These are phyloP conservation scores for Clavispora asparagi DNA, from an alignment of 805 yeast genomes.

Conservation along the genomic window DNA sequence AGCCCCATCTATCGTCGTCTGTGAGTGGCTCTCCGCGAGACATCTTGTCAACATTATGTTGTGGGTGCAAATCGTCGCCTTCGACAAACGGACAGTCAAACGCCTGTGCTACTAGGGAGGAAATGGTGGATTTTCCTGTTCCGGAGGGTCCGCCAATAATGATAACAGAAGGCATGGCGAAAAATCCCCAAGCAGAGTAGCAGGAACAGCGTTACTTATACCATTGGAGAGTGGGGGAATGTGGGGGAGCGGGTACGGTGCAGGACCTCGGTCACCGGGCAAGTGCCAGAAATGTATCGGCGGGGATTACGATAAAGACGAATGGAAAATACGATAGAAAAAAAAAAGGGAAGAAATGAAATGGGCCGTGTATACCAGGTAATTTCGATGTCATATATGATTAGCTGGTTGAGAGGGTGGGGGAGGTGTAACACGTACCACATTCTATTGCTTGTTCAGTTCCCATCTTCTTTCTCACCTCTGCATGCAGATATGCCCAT, in stretches of 20 bases:
- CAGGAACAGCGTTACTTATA: not conserved
- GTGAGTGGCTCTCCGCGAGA: conserved; percentile 69
- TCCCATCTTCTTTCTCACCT: no score
- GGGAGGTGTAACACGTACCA: no score
- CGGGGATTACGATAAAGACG: no score
- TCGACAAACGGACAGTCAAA: conserved; percentile 62
- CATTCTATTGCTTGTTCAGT: no score
- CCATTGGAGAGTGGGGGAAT: conserved; percentile 1
- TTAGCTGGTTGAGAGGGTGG: no score
- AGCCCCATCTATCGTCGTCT: conserved; percentile 90
- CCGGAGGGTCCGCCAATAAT: conserved; percentile 96
- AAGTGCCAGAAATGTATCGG: no score
- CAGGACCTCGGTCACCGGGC: not conserved
- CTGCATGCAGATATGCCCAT: no score
- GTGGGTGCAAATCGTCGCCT: conserved; percentile 81
- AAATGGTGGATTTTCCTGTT: conserved; percentile 87
- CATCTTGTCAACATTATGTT: conserved; percentile 76
- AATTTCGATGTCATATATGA: no score
- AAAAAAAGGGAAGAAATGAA: no score
- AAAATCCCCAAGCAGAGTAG: not conserved
- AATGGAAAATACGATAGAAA: no score
- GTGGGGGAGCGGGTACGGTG: not conserved
- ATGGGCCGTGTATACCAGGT: no score
- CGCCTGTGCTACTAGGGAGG: conserved; percentile 41
- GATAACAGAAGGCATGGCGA: conserved; percentile 28